Evolutionary conservation across 73 alveolate genomes (phyloP).

Genomic region (Tetrahymena elliotti): DNA sequence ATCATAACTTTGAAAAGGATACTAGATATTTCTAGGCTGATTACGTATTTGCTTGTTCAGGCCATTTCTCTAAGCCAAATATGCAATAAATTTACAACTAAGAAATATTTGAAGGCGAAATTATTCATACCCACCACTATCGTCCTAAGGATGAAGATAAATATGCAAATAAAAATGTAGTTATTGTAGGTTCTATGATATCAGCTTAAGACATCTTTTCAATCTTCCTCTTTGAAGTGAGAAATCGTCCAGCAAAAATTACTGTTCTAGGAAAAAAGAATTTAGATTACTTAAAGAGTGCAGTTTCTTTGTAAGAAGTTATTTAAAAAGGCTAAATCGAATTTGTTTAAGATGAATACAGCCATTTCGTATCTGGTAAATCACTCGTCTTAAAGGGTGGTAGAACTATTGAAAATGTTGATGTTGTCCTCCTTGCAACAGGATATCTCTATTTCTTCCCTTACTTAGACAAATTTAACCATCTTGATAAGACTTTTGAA

Average conservation of each 20-base stretch:
- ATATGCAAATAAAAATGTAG: not conserved
- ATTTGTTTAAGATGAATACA: not conserved
- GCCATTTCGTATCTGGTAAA: not conserved
- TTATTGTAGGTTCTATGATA: not conserved
- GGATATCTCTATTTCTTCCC: not conserved
- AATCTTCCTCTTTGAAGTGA: not conserved
- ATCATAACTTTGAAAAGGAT: not conserved
- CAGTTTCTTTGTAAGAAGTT: not conserved
- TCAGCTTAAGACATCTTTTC: not conserved
- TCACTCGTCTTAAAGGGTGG: not conserved
- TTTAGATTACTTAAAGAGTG: not conserved
- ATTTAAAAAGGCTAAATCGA: not conserved
- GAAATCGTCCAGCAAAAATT: not conserved
- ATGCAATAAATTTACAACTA: not conserved
- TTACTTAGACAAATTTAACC: not conserved
- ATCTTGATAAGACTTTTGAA: not conserved
- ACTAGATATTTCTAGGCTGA: not conserved
- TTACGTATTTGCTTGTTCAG: not conserved
- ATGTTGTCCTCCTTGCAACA: not conserved
- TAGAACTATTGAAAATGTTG: not conserved
- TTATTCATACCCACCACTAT: not conserved
- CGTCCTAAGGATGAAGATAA: not conserved
- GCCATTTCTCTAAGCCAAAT: not conserved
- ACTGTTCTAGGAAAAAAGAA: not conserved
- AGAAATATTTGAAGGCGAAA: not conserved